A percentile compares a stretch with the other conserved stretches of the same genome.
Evolutionary conservation across 768 basidiomycete genomes (phyloP).

Genomic region (Hebeloma cylindrosporum): DNA sequence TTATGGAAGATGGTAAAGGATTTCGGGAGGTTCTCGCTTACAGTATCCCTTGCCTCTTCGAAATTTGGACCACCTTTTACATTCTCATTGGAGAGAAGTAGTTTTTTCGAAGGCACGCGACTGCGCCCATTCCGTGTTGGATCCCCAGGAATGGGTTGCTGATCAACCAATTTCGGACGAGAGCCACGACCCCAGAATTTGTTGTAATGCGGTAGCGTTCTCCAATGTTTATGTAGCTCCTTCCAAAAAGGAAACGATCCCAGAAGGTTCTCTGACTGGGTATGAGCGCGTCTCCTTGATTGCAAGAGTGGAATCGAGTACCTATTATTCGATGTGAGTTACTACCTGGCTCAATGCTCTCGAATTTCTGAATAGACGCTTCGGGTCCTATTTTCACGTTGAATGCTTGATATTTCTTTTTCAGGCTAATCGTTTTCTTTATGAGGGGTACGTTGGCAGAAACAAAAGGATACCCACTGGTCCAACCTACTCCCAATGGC

Average conservation of each 20-base stretch:
- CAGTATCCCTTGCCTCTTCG: no score
- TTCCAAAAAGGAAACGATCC: slow-evolving; percentile 9
- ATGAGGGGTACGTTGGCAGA: neutral
- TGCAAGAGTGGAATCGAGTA: no score
- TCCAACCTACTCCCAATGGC: neutral
- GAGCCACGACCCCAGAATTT: neutral
- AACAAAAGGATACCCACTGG: neutral
- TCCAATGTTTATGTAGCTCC: slow-evolving; percentile 7
- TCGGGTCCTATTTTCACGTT: neutral
- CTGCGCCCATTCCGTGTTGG: no score
- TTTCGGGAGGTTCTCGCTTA: no score
- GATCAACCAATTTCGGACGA: neutral
- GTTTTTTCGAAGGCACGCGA: no score
- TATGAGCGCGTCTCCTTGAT: neutral
- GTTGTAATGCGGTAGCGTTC: slow-evolving; percentile 3
- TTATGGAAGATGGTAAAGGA: no score
- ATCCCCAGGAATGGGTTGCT: no score
- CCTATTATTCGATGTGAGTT: no score
- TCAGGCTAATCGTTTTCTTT: neutral
- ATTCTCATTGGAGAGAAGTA: no score
- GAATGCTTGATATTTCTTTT: neutral
- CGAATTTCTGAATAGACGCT: neutral
- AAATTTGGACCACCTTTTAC: no score
- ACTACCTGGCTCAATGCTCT: neutral
- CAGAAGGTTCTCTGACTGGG: neutral